Percentiles rank a stretch among this genome's conserved stretches.
These are phyloP conservation scores for Euphorbia tirucalli DNA, from an alignment of 345 rosid genomes.

Conservation along the genomic window DNA sequence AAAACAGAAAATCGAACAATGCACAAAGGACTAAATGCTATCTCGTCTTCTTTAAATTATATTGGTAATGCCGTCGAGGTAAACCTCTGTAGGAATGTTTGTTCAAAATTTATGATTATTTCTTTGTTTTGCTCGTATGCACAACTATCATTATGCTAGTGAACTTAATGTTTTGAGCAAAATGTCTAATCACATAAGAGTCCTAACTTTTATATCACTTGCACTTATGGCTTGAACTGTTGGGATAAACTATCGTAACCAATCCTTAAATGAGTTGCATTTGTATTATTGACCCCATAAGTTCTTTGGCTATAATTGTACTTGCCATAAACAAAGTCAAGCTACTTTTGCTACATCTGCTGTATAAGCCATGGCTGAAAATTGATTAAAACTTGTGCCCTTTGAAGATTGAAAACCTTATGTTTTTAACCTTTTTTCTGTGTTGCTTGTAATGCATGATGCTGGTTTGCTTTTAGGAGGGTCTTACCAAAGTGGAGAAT, in stretches of 20 bases:
- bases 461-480: conserved; percentile 20
- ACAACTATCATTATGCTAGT: not conserved
- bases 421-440: not conserved
- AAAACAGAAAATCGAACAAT: conserved; percentile 13
- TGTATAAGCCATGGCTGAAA: too few relatives aligned
- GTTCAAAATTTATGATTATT: not conserved
- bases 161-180: not conserved
- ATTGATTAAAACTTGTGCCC: not conserved
- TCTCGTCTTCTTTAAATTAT: conserved; percentile 31
- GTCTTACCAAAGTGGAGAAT: conserved; percentile 28
- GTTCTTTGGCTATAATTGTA: not conserved
- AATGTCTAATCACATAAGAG: not conserved
- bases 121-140: not conserved
- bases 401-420: not conserved
- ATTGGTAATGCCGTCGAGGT: conserved; percentile 37
- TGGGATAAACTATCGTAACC: not conserved
- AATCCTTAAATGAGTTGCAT: not conserved
- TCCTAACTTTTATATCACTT: not conserved
- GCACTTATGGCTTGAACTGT: not conserved
- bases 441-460: not conserved
- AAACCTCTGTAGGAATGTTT: not conserved
- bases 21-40: conserved; percentile 30
- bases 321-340: not conserved
- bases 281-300: not conserved
- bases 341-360: not conserved